Evolutionary conservation across 2,329 filamentous ascomycete genomes (phyloP).

Genomic region (Cytospora paraplurivora): DNA sequence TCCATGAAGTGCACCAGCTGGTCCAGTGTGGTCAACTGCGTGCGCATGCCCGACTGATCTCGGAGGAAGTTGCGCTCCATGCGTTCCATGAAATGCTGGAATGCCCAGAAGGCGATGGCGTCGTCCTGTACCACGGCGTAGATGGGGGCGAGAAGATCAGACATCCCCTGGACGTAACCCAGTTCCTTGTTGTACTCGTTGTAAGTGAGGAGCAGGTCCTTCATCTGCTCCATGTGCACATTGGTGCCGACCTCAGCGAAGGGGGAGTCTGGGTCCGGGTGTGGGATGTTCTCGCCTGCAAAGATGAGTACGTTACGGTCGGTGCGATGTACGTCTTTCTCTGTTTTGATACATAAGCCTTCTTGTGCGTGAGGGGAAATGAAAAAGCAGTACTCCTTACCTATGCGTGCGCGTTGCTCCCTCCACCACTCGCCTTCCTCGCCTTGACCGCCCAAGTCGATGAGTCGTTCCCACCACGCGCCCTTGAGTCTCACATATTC

Average conservation of each 20-base stretch:
- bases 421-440: constrained; percentile 95
- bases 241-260: constrained; percentile 94
- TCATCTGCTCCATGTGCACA: constrained; percentile 97
- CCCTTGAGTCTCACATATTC: constrained; percentile 94
- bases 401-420: constrained; percentile 89
- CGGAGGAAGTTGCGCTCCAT: constrained; percentile 98
- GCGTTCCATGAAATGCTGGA: constrained; percentile 92
- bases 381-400: constrained; percentile 54
- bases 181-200: constrained; percentile 97
- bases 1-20: constrained; percentile 97
- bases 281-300: constrained; percentile 91
- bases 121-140: constrained; percentile 98
- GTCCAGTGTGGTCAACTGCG: constrained; percentile 86
- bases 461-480: constrained; percentile 92
- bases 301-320: constrained; percentile 96
- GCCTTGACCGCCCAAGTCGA: constrained; percentile 76
- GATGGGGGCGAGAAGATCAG: constrained; percentile 89
- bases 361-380: background rate
- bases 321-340: constrained; percentile 97
- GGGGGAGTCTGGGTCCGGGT: constrained; percentile 93
- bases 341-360: constrained; percentile 50
- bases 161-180: constrained; percentile 99
- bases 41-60: constrained; percentile 94
- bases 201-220: constrained; percentile 97
- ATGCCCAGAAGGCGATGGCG: constrained; percentile 94